Evolutionary conservation across 208 protist genomes (phyloP).

Genomic region (Hexamita inflata): DNA sequence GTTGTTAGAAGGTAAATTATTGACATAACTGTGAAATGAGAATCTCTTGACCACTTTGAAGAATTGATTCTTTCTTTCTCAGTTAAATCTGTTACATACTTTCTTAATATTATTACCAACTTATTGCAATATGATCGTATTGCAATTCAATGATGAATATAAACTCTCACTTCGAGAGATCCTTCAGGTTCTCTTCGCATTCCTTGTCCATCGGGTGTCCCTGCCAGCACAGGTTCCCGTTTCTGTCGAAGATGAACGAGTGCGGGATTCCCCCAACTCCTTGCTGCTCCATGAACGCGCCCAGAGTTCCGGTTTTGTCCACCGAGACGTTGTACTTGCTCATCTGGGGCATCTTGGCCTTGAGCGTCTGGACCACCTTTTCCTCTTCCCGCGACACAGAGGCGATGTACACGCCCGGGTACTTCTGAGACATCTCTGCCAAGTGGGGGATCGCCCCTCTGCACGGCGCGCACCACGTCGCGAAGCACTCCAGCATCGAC

Average conservation of each 20-base stretch:
- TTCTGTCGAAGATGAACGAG: slow-evolving; percentile 17
- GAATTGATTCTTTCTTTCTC: too few relatives aligned
- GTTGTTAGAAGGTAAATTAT: too few relatives aligned
- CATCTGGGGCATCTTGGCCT: not conserved
- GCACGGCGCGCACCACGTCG: slow-evolving; percentile 24
- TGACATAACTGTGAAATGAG: too few relatives aligned
- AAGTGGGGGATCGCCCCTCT: slow-evolving; percentile 8
- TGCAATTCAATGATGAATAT: too few relatives aligned
- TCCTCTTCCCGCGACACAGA: slow-evolving; percentile 7
- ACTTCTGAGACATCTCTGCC: slow-evolving; percentile 14
- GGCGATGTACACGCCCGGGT: slow-evolving; percentile 5
- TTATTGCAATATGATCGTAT: too few relatives aligned
- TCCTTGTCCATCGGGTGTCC: not conserved
- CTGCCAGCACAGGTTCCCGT: not conserved
- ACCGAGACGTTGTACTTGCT: slow-evolving; percentile 10
- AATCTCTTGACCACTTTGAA: too few relatives aligned
- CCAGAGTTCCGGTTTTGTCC: not conserved
- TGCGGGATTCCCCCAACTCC: not conserved
- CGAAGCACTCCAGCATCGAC: slow-evolving; percentile 1
- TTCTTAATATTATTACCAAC: too few relatives aligned
- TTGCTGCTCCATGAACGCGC: not conserved
- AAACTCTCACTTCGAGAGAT: too few relatives aligned
- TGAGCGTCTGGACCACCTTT: not conserved
- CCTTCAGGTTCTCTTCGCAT: not conserved
- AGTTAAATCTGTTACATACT: too few relatives aligned